phyloP scores from a whole-genome alignment of 306 rosid genomes.

The Ochetophila trinervis region DNA sequence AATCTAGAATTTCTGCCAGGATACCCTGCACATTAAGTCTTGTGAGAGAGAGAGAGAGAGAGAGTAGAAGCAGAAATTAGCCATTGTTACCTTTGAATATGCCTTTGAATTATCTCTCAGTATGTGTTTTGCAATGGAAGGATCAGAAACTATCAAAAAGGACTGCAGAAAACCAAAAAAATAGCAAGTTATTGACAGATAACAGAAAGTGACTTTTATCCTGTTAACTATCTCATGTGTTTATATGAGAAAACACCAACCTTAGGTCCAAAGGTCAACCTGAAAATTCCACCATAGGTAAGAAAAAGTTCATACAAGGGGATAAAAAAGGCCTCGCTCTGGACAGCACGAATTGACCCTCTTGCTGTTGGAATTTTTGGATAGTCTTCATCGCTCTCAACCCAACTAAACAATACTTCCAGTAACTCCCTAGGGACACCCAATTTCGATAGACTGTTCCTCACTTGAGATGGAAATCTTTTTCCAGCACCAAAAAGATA shows the following conservation, averaged over 20 bases:
- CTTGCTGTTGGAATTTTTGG: constrained; percentile 83
- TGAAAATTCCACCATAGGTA: constrained; percentile 85
- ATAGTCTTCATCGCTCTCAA: constrained; percentile 30
- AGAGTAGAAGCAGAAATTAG: constrained; percentile 14
- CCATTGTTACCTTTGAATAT: constrained; percentile 75
- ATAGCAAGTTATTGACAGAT: neutral
- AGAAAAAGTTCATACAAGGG: constrained; percentile 87
- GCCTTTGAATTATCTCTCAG: constrained; percentile 86
- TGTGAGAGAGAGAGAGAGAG: constrained; percentile 1
- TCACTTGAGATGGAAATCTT: constrained; percentile 57
- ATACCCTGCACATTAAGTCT: constrained; percentile 64
- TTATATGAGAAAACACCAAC: constrained; percentile 40
- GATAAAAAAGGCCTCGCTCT: constrained; percentile 83
- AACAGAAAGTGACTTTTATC: constrained; percentile 4
- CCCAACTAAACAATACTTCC: constrained; percentile 51
- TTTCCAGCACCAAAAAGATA: constrained; percentile 33
- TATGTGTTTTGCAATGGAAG: constrained; percentile 83
- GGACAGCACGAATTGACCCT: constrained; percentile 62
- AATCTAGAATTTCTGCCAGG: constrained; percentile 92
- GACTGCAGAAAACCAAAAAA: constrained; percentile 54
- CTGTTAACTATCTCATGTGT: neutral
- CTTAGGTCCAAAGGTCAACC: constrained; percentile 95
- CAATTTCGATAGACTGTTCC: constrained; percentile 56
- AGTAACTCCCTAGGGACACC: constrained; percentile 64
- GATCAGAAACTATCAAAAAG: constrained; percentile 91